A percentile compares a stretch with the other conserved stretches of the same genome.
phyloP scores from a whole-genome alignment of 2,329 filamentous ascomycete genomes.

The Cercospora janseana region DNA sequence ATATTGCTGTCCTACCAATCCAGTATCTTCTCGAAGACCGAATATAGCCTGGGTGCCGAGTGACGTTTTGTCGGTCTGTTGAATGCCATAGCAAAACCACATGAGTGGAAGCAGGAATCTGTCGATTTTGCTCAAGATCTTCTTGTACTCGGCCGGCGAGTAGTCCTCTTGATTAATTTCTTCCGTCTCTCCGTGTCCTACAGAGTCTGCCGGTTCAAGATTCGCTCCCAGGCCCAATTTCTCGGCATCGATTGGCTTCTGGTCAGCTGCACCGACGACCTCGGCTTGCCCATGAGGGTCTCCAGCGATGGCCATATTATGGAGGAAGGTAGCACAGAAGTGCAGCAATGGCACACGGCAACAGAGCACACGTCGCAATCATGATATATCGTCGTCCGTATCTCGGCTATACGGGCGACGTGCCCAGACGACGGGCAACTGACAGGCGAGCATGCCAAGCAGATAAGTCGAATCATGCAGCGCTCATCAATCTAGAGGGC shows the following conservation, averaged over 20 bases:
- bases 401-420: not conserved
- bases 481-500: not conserved
- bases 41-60: constrained; percentile 47
- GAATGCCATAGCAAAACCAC: constrained; percentile 51
- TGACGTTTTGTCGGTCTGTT: constrained; percentile 50
- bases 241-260: constrained; percentile 12
- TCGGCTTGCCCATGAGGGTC: constrained; percentile 1
- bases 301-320: not conserved
- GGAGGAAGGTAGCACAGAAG: too few relatives aligned
- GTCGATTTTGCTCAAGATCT: constrained; percentile 42
- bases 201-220: constrained; percentile 15
- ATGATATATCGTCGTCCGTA: not conserved
- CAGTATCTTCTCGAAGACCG: constrained; percentile 49
- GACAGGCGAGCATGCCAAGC: constrained; percentile 14
- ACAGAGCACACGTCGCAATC: not conserved
- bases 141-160: constrained; percentile 31
- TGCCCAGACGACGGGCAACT: constrained; percentile 10
- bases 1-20: constrained; percentile 41
- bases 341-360: not conserved
- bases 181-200: constrained; percentile 22
- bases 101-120: constrained; percentile 49
- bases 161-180: constrained; percentile 31
- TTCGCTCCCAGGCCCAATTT: constrained; percentile 17
- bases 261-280: not conserved
- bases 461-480: constrained; percentile 11